Base-by-base conservation (phyloP, 148 eudicot species). In the Silene conica region DNA sequence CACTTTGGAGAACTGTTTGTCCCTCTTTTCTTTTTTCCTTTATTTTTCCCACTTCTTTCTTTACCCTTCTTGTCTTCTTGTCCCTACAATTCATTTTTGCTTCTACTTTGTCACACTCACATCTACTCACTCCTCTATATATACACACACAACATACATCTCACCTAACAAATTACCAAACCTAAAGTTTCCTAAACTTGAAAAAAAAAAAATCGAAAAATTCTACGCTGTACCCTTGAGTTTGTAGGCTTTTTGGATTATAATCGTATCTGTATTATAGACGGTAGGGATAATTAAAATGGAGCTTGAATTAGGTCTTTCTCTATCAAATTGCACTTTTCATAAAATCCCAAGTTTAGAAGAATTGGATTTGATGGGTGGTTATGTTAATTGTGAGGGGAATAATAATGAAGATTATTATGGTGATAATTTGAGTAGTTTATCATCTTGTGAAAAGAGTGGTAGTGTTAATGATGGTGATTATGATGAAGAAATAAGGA, bases 251-350 rank as follows among this genome's bases (percentile, higher is more conserved):
- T 31, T 31, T 31, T 3, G 34, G 4, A 5, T 3, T 31, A 3
- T 31, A 31, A 31, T 5, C 4, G 34, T 31, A 31, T 31, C 34
- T 31, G 34, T 31, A 2, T 2, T 26, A 26, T 26, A 26, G 1
- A 26, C 28, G 74, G 78, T 19, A 25, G 20, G 31, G 8, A 45
- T 67, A 23, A 22, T 48, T 14, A 34, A 45, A 26, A 89, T 90
- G 89, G 93, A 88, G 81, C 93, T 90, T 58, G 86, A 87, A 74
- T 75, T 90, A 34, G 89, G 89, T 6, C 89, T 90, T 56, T 74
- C 82, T 56, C 83, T 87, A 18, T 77, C 96, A 59, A 79, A 62
- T 69, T 41, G 52, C 21, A 38, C 26, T 9, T 63, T 67, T 66
- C 46, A 60, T 19, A 75, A 70, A 34, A 65, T 58, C 15, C 77